Evolutionary conservation across 177 flowering plant species (phyloP).

Genomic region (Vitis hybrid): DNA sequence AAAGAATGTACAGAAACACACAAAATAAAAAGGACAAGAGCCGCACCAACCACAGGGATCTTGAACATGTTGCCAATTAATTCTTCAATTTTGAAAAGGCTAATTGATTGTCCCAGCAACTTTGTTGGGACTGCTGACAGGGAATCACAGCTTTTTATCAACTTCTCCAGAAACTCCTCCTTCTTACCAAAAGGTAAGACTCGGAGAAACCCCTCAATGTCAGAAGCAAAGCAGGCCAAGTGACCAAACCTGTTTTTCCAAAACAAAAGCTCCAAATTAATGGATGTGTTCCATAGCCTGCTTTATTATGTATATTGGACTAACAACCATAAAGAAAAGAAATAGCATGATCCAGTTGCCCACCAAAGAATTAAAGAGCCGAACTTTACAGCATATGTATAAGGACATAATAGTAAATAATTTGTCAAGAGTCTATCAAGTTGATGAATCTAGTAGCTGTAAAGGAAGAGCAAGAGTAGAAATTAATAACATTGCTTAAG

Average conservation of each 20-base stretch:
- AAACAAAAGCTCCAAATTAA: conserved; percentile 1
- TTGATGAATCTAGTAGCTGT: not conserved
- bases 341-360: not conserved
- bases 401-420: not conserved
- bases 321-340: not conserved
- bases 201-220: conserved; percentile 63
- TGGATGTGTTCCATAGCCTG: no score
- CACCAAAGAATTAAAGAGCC: not conserved
- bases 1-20: not conserved
- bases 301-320: no score
- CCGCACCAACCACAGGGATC: conserved; percentile 55
- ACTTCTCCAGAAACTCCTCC: conserved; percentile 39
- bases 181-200: conserved; percentile 48
- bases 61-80: conserved; percentile 39
- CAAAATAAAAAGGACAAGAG: not conserved
- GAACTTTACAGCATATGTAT: no score
- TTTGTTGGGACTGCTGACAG: conserved; percentile 32
- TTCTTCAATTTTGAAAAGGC: conserved; percentile 54
- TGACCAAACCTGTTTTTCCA: conserved; percentile 77
- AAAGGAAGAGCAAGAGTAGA: not conserved
- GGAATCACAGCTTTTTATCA: conserved; percentile 33
- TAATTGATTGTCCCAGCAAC: conserved; percentile 56
- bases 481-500: not conserved
- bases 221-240: conserved; percentile 70
- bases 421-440: not conserved